Evolutionary conservation across 1,284 basidiomycete genomes (phyloP), one percentile per base, ranked within the genome.

Genomic region (Apiotrichum brassicae): DNA sequence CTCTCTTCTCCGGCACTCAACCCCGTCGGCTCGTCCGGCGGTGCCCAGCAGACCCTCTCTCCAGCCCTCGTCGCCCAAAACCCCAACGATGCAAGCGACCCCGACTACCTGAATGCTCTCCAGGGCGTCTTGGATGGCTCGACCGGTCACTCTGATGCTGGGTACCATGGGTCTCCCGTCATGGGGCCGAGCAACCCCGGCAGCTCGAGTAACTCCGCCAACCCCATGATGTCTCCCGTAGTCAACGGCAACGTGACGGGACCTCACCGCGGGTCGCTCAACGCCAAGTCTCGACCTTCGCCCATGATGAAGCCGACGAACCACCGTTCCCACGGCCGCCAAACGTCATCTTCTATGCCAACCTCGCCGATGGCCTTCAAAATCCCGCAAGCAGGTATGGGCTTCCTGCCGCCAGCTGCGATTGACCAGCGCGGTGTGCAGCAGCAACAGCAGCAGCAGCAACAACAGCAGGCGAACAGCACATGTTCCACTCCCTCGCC

Each of bases 401-500:
- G 60, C 6, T 65, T 60, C 38, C 57, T 71, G 0, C 68, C 68
- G 3, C 63, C 68, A 8, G 60, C 67, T 0, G 66, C 64, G 3
- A 64, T 69, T 36, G 65, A 69, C 36, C 62, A 66, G 38, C 53
- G 62, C 16, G 56, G 59, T 13, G 55, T 62, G 1, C 58, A 59
- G 28, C 46, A 48, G 20, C 49, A 43, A 14, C 52, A 54, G 37
- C 52, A 53, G 43, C 47, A 51, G 25, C 49, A 53, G 37, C 47
- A 43, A 30, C 39, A 48, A 37, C 41, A 47, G 12, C 46, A 43
- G 14, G 57, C 57, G 6, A 48, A 20, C 9, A 64, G 62, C 19
- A 55, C 61, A 5, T 50, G 61, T 12, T 65, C 63, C 63, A 84
- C 84, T 0, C 86, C 87, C 0, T 87, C 85, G 2, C 87, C 87